These are phyloP conservation scores for Rhododendron kiyosumense DNA, from an alignment of 148 eudicot species.

Conservation along the genomic window DNA sequence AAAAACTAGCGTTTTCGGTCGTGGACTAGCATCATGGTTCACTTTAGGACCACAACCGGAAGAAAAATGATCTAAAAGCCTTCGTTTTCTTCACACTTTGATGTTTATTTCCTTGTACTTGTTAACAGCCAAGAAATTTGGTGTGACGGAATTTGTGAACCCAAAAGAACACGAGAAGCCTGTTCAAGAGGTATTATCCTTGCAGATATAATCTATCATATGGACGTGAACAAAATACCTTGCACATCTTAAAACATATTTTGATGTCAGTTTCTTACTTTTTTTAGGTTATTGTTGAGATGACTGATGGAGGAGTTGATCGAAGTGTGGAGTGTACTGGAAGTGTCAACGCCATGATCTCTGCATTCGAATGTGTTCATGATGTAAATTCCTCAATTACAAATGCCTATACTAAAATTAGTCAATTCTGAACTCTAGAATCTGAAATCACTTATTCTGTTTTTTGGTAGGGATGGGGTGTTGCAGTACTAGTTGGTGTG, in stretches of 20 bases:
- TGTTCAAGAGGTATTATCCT: constrained; percentile 32
- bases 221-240: neutral
- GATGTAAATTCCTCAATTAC: constrained; percentile 15
- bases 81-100: neutral
- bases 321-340: constrained; percentile 35
- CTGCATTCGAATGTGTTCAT: constrained; percentile 44
- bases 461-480: neutral
- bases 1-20: too few species aligned
- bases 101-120: neutral
- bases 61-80: too few species aligned
- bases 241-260: neutral
- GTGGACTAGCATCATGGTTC: too few species aligned
- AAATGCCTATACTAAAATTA: too few species aligned
- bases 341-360: constrained; percentile 33
- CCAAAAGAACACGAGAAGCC: constrained; percentile 46
- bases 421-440: too few species aligned
- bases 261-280: neutral
- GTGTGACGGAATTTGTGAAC: constrained; percentile 41
- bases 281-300: constrained; percentile 30
- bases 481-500: neutral
- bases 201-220: too few species aligned
- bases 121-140: constrained; percentile 38
- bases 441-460: too few species aligned
- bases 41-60: too few species aligned
- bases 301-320: constrained; percentile 41